Evolutionary conservation across 2,329 filamentous ascomycete species (phyloP), one percentile per base, ranked within the genome.

Genomic region (Aspergillus aculeatinus): DNA sequence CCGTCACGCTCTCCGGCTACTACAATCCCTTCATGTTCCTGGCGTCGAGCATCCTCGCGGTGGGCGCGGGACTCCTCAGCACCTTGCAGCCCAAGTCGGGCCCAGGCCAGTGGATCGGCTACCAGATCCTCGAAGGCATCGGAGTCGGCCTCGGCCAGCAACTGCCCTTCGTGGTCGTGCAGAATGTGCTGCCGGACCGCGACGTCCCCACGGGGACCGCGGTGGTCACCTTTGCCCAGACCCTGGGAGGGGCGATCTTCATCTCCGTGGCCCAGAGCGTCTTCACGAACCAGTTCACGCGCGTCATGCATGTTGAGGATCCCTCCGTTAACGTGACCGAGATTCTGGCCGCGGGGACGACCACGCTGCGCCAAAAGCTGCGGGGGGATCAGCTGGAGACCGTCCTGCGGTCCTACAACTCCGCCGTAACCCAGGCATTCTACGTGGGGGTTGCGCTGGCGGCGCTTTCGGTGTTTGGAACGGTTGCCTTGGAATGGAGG

Each of bases 211-310:
- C 63, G 14, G 59, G 57, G 2, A 57, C 59, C 0, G 53, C 60
- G 4, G 54, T 65, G 5, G 53, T 63, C 19, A 61, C 63, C 35
- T 65, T 63, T 25, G 29, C 50, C 0, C 54, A 65, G 44, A 60
- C 55, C 19, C 52, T 60, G 5, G 25, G 53, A 1, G 54, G 47
- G 4, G 60, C 60, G 1, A 42, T 60, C 6, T 48, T 65, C 47
- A 59, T 60, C 2, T 64, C 60, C 1, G 61, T 65, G 0, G 61
- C 56, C 3, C 62, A 62, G 50, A 67, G 60, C 35, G 59, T 67
- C 12, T 65, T 67, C 19, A 59, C 53, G 9, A 64, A 63, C 23
- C 60, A 60, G 59, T 57, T 65, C 4, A 27, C 25, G 25, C 25
- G 4, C 25, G 25, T 7, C 2, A 27, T 27, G 25, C 25, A 27